Evolutionary conservation across 2,329 filamentous ascomycete genomes (phyloP).

Genomic region (Chaetomiaceae sp.): DNA sequence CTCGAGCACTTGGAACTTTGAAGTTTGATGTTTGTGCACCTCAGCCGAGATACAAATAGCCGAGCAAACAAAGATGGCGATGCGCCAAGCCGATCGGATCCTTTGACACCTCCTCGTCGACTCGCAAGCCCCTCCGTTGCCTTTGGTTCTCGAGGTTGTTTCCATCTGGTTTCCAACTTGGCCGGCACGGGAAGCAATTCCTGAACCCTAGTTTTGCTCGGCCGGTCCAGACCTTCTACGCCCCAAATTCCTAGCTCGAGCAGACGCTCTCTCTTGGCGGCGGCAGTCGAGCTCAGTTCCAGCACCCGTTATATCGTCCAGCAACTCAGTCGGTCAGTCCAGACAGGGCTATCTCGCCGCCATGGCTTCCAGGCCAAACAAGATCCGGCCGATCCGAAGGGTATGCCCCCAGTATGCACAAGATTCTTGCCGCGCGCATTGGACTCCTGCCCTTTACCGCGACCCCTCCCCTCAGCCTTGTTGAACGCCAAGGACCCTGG

Average conservation of each 20-base stretch:
- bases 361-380: slow-evolving; percentile 23
- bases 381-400: slow-evolving; percentile 22
- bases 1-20: neutral
- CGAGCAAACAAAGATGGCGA: slow-evolving; percentile 8
- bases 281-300: no score
- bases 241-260: no score
- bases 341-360: neutral
- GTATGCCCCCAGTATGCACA: slow-evolving; percentile 5
- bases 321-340: no score
- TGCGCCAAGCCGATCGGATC: neutral
- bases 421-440: neutral
- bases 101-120: slow-evolving; percentile 1
- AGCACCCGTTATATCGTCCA: no score
- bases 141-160: neutral
- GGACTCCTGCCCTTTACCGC: no score
- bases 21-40: neutral
- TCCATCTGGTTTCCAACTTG: neutral
- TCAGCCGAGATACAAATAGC: neutral
- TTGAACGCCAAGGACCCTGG: neutral
- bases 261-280: no score
- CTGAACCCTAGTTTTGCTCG: no score
- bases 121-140: neutral
- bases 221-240: no score
- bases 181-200: neutral
- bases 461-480: no score